A percentile compares a stretch with the other conserved stretches of the same genome.
phyloP scores from a whole-genome alignment of 2,329 filamentous ascomycete species.

The Ophiostoma ips region DNA sequence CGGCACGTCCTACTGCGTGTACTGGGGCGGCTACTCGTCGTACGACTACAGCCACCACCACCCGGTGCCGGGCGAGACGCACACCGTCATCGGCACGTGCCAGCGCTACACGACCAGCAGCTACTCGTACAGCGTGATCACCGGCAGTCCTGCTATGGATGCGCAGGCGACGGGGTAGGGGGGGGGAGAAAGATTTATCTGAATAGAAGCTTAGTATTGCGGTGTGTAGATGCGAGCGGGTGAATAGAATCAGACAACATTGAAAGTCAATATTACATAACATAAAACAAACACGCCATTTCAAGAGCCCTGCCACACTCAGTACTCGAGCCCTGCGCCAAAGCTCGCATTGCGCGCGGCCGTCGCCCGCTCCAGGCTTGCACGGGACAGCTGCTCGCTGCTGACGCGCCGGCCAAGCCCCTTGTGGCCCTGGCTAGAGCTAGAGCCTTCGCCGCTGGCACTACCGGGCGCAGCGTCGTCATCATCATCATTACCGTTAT shows the following conservation, averaged over 20 bases:
- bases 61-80: constrained; percentile 13
- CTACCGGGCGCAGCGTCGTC: not conserved
- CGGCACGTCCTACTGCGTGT: constrained; percentile 14
- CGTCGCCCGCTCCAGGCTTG: constrained; percentile 31
- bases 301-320: too few relatives aligned
- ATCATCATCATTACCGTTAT: not conserved
- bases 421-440: not conserved
- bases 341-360: constrained; percentile 36
- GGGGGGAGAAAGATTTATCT: too few relatives aligned
- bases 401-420: constrained; percentile 25
- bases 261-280: not conserved
- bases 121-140: not conserved
- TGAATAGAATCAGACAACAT: too few relatives aligned
- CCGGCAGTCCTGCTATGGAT: too few relatives aligned
- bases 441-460: constrained; percentile 6
- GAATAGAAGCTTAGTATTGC: too few relatives aligned
- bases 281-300: too few relatives aligned
- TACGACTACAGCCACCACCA: constrained; percentile 9
- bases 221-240: too few relatives aligned
- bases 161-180: too few relatives aligned
- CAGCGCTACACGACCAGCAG: not conserved
- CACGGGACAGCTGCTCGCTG: constrained; percentile 27
- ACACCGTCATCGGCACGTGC: constrained; percentile 9
- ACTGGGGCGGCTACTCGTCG: constrained; percentile 15
- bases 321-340: constrained; percentile 32